Evolutionary conservation across 2,329 filamentous ascomycete genomes (phyloP).

Genomic region (Zarea fungicola): DNA sequence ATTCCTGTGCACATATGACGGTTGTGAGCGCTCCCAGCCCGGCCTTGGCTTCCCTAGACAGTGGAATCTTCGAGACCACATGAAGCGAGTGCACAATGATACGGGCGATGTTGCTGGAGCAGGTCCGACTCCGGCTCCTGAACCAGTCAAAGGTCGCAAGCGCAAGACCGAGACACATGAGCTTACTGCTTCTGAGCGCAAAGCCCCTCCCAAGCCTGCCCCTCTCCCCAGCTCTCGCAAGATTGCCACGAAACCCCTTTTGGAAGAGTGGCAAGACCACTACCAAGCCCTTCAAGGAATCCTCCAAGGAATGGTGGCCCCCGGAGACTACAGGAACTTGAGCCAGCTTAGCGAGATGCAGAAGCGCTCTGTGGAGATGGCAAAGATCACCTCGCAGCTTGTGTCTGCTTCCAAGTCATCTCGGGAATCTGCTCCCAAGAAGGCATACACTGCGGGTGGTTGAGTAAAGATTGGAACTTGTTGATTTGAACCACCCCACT

Average conservation of each 20-base stretch:
- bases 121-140: conserved; percentile 35
- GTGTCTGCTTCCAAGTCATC: background rate
- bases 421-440: background rate
- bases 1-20: conserved; percentile 80
- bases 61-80: conserved; percentile 96
- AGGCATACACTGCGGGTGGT: conserved; percentile 6
- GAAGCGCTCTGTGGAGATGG: conserved; percentile 46
- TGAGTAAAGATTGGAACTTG: background rate
- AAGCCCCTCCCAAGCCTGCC: conserved; percentile 41
- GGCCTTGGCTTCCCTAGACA: conserved; percentile 90
- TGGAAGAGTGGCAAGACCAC: conserved; percentile 56
- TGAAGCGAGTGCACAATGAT: conserved; percentile 85
- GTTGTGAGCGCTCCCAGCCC: conserved; percentile 75
- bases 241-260: conserved; percentile 33
- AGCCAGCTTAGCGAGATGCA: conserved; percentile 49
- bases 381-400: conserved; percentile 35
- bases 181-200: conserved; percentile 38
- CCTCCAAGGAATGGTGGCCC: conserved; percentile 43
- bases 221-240: conserved; percentile 29
- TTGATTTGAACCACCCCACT: background rate
- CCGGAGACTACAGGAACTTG: conserved; percentile 48
- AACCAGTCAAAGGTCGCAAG: conserved; percentile 46
- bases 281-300: conserved; percentile 59
- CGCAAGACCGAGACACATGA: conserved; percentile 50
- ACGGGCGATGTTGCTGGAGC: conserved; percentile 34